Base-by-base conservation (phyloP, 192 early-diverging fungal genomes). In the Martensiomyces pterosporus region DNA sequence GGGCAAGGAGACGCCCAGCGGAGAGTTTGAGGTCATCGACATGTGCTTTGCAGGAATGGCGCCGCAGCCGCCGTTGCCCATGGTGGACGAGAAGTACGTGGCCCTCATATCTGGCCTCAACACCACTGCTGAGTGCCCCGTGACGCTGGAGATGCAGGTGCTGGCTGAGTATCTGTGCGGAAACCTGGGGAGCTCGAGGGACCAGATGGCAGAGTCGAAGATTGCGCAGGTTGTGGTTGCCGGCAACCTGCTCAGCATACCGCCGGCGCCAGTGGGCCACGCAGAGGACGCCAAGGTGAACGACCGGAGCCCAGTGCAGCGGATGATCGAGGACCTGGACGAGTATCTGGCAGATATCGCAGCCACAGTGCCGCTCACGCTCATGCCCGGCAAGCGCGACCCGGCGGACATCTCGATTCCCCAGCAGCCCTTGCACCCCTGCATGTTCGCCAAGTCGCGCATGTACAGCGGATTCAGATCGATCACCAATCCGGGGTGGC, bases 21-120 rank as follows among this genome's bases (percentile, higher is more conserved):
- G 93, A 29, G 78, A 84, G 21, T 98, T 98, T 63, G 85, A 94
- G 45, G 89, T 90, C 3, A 51, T 79, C 4, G 92, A 95, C 48
- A 47, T 93, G 24, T 92, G 87, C 64, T 89, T 79, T 67, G 79
- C 92, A 3, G 78, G 79, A 5, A 56, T 85, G 39, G 62, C 79
- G 0, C 67, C 77, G 17, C 89, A 89, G 56, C 44, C 51, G 10
- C 47, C 54, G 15, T 41, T 57, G 22, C 34, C 52, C 17, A 26
- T n/a, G 21, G 44, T 64, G 40, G 59, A 58, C 9, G 80, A 84
- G 44, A 72, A 71, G 48, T 90, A 75, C 47, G 76, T 98, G 15
- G 93, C 89, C 7, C 37, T 96, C 27, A 67, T 93, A 1, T 91
- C 90, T 3, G 93, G 94, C 3, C 55, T 98, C 16, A 80, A 79